Conservation (phyloP, 495 filamentous ascomycete genomes). For the Penicillium simplicissimum region DNA sequence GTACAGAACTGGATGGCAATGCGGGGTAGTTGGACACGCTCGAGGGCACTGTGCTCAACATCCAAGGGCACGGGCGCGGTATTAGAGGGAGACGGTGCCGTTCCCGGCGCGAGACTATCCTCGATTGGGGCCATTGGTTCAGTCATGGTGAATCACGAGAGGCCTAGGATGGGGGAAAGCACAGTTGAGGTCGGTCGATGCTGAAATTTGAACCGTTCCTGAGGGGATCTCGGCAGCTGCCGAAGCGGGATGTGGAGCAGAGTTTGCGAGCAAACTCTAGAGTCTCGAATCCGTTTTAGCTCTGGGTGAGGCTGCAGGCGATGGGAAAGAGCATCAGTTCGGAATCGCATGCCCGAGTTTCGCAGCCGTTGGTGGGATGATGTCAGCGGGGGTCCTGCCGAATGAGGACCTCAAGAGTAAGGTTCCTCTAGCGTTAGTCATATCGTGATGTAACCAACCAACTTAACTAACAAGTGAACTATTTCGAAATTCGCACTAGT, state of each 20-base stretch:
- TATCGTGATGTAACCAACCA: no score
- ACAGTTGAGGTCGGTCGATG: background rate
- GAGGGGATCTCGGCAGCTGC: background rate
- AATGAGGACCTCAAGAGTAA: conserved; percentile 12
- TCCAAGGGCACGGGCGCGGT: conserved; percentile 8
- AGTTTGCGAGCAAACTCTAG: background rate
- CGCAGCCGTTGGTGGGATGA: conserved; percentile 31
- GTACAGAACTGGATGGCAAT: conserved; percentile 80
- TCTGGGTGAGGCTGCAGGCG: background rate
- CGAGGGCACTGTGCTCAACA: conserved; percentile 12
- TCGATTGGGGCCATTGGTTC: conserved; percentile 26
- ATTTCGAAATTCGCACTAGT: no score
- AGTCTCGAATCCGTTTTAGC: background rate
- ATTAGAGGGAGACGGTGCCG: conserved; percentile 3
- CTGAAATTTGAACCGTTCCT: background rate
- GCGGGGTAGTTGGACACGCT: conserved; percentile 53
- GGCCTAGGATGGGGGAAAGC: background rate
- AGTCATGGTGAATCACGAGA: conserved; percentile 18
- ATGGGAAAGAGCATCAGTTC: background rate
- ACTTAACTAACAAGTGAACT: background rate
- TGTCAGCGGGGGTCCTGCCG: conserved; percentile 37
- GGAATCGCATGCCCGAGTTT: background rate
- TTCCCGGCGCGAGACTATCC: background rate
- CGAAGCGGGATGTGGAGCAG: background rate
- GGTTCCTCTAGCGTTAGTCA: background rate